Evolutionary conservation across 192 early-diverging fungal species (phyloP).

Genomic region (Podila epigama): DNA sequence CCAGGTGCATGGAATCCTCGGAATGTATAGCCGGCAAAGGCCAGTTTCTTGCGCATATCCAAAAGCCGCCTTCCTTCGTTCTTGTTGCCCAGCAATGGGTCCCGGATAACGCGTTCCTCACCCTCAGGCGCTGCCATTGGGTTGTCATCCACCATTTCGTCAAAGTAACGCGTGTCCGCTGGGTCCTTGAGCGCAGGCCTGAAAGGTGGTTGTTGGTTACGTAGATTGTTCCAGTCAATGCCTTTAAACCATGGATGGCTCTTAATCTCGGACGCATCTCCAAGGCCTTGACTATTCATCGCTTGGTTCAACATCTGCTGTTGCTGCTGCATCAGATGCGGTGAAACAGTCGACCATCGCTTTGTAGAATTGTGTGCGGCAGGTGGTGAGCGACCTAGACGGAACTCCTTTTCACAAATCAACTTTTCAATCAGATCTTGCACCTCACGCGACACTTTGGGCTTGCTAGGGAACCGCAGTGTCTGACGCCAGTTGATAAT

Average conservation of each 20-base stretch:
- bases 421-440: slow-evolving; percentile 67
- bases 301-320: slow-evolving; percentile 21
- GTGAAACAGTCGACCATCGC: slow-evolving; percentile 43
- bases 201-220: slow-evolving; percentile 75
- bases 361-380: slow-evolving; percentile 25
- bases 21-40: slow-evolving; percentile 67
- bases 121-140: slow-evolving; percentile 54
- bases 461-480: slow-evolving; percentile 64
- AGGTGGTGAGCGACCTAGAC: slow-evolving; percentile 53
- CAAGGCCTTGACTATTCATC: slow-evolving; percentile 42
- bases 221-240: slow-evolving; percentile 74
- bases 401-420: slow-evolving; percentile 65
- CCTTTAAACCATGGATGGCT: slow-evolving; percentile 77
- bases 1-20: slow-evolving; percentile 53
- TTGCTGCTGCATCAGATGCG: slow-evolving; percentile 48
- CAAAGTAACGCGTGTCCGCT: slow-evolving; percentile 96
- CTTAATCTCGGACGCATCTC: slow-evolving; percentile 80
- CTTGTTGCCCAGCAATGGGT: slow-evolving; percentile 51
- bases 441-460: slow-evolving; percentile 59
- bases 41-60: slow-evolving; percentile 68
- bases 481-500: slow-evolving; percentile 72
- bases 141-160: slow-evolving; percentile 58
- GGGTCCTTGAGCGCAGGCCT: slow-evolving; percentile 75
- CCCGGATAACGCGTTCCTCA: slow-evolving; percentile 51
- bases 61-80: slow-evolving; percentile 58